Percentiles rank a stretch among this genome's conserved stretches.
phyloP scores from a whole-genome alignment of 768 basidiomycete genomes.

The Pleurotus tuber-regium region DNA sequence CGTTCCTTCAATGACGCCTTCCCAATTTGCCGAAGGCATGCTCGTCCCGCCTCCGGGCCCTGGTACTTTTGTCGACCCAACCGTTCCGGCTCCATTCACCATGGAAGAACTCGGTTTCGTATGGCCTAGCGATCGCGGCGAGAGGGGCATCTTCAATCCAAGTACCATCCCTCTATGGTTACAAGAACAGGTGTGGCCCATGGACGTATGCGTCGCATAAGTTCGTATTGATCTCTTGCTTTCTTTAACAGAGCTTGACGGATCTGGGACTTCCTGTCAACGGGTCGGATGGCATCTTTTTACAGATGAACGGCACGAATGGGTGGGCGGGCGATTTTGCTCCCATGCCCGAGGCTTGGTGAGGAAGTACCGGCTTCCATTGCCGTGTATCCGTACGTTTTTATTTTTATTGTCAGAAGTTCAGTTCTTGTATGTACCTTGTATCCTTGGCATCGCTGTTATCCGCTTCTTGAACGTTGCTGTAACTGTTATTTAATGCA shows the following conservation, averaged over 20 bases:
- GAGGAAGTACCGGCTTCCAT: too few species aligned
- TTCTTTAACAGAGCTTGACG: constrained; percentile 61
- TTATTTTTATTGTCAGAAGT: background rate
- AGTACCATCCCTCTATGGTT: constrained; percentile 88
- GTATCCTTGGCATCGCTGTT: too few species aligned
- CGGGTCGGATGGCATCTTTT: constrained; percentile 88
- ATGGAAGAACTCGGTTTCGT: constrained; percentile 84
- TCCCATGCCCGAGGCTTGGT: constrained; percentile 85
- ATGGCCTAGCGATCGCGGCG: constrained; percentile 62
- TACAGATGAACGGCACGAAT: constrained; percentile 65
- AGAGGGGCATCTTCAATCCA: constrained; percentile 68
- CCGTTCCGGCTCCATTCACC: constrained; percentile 63
- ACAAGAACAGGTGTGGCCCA: constrained; percentile 69
- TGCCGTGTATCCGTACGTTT: background rate
- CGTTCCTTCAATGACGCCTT: constrained; percentile 49
- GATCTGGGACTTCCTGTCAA: constrained; percentile 92
- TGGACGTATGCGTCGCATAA: too few species aligned
- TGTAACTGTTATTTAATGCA: too few species aligned
- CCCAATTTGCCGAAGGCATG: constrained; percentile 53
- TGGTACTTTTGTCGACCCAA: constrained; percentile 43
- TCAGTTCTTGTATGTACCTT: constrained; percentile 5
- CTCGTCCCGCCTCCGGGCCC: constrained; percentile 45
- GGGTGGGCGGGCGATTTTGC: constrained; percentile 79
- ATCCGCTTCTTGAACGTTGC: too few species aligned
- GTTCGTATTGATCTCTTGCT: background rate